phyloP scores from a whole-genome alignment of 768 basidiomycete genomes.

The Collybia nuda region DNA sequence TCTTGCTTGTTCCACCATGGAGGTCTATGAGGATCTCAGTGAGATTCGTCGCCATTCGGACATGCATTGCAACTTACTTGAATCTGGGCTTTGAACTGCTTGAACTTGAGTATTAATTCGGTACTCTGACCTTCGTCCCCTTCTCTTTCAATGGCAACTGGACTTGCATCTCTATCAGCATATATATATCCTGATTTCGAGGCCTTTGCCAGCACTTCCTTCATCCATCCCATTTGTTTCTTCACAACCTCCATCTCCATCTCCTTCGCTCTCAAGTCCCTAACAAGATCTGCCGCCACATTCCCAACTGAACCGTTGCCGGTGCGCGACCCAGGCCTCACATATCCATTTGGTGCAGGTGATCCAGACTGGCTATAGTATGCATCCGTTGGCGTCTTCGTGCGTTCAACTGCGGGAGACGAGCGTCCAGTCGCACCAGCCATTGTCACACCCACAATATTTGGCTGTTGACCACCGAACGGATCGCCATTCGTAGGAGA shows the following conservation, averaged over 20 bases:
- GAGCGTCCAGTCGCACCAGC: conserved; percentile 36
- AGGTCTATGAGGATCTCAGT: conserved; percentile 43
- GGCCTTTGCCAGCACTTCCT: conserved; percentile 74
- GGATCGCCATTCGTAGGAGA: conserved; percentile 45
- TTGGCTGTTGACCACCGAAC: conserved; percentile 40
- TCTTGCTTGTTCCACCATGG: conserved; percentile 73
- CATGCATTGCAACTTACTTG: conserved; percentile 55
- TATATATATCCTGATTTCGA: conserved; percentile 76
- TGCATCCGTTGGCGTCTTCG: conserved; percentile 58
- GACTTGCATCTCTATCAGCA: conserved; percentile 38
- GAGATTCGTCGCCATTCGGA: not conserved
- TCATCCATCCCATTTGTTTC: conserved; percentile 85
- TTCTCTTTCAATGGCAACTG: conserved; percentile 19
- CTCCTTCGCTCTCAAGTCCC: conserved; percentile 82
- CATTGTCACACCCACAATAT: conserved; percentile 57
- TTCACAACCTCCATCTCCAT: conserved; percentile 74
- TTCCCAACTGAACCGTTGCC: conserved; percentile 56
- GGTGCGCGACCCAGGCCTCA: conserved; percentile 39
- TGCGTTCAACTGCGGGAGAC: conserved; percentile 40
- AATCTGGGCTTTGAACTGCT: conserved; percentile 83
- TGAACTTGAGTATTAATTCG: conserved; percentile 79
- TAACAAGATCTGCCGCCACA: conserved; percentile 71
- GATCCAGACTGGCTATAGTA: conserved; percentile 50
- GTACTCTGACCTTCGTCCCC: conserved; percentile 55
- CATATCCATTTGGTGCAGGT: conserved; percentile 49